Conservation (phyloP, 2,329 filamentous ascomycete genomes). For the Fusarium pseudocircinatum region DNA sequence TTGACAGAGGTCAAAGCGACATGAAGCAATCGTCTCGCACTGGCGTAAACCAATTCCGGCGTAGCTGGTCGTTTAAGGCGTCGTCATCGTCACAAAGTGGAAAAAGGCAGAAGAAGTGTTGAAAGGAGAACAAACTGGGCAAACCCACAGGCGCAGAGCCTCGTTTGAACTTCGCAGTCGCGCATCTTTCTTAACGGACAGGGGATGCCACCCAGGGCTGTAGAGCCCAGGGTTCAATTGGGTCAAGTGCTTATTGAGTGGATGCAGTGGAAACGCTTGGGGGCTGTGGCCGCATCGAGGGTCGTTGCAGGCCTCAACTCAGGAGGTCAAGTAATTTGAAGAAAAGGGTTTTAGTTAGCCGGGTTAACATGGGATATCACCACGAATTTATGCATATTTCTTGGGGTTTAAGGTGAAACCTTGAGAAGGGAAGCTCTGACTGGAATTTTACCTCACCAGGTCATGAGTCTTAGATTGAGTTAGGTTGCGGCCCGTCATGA, state of each 20-base stretch:
- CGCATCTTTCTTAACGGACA: constrained; percentile 10
- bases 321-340: background rate
- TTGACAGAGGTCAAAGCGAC: background rate
- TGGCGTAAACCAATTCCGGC: constrained; percentile 2
- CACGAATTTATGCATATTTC: background rate
- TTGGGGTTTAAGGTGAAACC: background rate
- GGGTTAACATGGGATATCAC: background rate
- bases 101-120: background rate
- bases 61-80: constrained; percentile 1
- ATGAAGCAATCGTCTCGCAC: background rate
- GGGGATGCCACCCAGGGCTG: constrained; percentile 25
- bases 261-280: constrained; percentile 5
- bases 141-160: constrained; percentile 22
- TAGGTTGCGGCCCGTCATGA: background rate
- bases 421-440: background rate
- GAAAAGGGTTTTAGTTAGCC: background rate
- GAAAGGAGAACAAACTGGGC: background rate
- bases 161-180: constrained; percentile 23
- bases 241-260: constrained; percentile 24
- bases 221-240: constrained; percentile 29
- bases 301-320: constrained; percentile 18
- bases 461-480: background rate
- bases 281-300: constrained; percentile 10
- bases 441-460: background rate
- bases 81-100: constrained; percentile 6